A percentile compares a stretch with the other conserved stretches of the same genome.
phyloP scores from a whole-genome alignment of 2,329 filamentous ascomycete species.

The Podosphaera aphanis region DNA sequence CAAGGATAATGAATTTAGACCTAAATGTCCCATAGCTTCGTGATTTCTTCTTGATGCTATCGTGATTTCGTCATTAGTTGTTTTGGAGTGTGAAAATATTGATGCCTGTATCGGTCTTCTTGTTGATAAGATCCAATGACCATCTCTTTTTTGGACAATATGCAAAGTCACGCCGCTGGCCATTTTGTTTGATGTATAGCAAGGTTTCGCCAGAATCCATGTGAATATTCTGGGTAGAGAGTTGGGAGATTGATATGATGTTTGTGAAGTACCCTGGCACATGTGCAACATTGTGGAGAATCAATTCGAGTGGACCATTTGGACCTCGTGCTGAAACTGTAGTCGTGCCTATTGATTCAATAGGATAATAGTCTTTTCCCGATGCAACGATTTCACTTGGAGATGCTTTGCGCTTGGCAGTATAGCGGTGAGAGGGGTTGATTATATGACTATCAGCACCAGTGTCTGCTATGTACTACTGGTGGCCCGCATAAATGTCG shows the following conservation, averaged over 20 bases:
- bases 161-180: no score
- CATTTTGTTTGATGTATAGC: no score
- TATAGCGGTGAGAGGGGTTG: not conserved
- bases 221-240: not conserved
- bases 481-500: no score
- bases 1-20: no score
- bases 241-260: not conserved
- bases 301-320: not conserved
- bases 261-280: not conserved
- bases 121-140: no score
- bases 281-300: not conserved
- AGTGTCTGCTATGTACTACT: not conserved
- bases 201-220: not conserved
- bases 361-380: not conserved
- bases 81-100: not conserved
- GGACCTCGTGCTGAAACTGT: not conserved
- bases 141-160: no score
- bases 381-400: not conserved
- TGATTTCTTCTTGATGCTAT: not conserved
- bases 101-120: not conserved
- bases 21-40: no score
- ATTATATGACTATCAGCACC: not conserved
- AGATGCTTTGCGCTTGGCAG: not conserved
- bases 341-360: not conserved
- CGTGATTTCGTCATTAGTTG: not conserved